Conservation (phyloP, 2,329 filamentous ascomycete genomes). For the Falciphora oryzae region DNA sequence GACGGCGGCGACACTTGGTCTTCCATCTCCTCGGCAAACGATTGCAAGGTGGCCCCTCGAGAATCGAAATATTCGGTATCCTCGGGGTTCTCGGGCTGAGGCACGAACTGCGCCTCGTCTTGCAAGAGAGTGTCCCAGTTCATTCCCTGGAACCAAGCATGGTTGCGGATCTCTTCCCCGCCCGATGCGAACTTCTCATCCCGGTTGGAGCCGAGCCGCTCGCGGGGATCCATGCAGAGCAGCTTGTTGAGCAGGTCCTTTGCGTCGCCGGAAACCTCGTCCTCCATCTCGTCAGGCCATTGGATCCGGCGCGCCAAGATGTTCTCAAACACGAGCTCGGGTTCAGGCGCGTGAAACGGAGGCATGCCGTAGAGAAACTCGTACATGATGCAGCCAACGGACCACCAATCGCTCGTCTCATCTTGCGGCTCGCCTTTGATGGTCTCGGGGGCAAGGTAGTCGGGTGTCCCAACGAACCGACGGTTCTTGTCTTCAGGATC, state of each 20-base stretch:
- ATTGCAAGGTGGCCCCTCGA: conserved; percentile 83
- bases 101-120: conserved; percentile 93
- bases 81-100: conserved; percentile 85
- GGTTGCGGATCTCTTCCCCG: conserved; percentile 83
- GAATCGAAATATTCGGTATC: conserved; percentile 98
- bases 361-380: conserved; percentile 92
- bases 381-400: conserved; percentile 95
- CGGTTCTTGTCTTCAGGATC: conserved; percentile 91
- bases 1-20: conserved; percentile 76
- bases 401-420: conserved; percentile 99
- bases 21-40: conserved; percentile 90
- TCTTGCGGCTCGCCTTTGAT: conserved; percentile 94
- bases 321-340: conserved; percentile 94
- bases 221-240: conserved; percentile 74
- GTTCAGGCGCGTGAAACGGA: conserved; percentile 84
- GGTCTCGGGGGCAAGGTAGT: conserved; percentile 95
- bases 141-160: conserved; percentile 81
- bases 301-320: conserved; percentile 85
- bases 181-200: conserved; percentile 78
- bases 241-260: conserved; percentile 93
- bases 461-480: conserved; percentile 91
- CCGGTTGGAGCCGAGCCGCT: conserved; percentile 79
- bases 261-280: conserved; percentile 76
- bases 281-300: conserved; percentile 81
- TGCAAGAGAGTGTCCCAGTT: conserved; percentile 91